phyloP scores from a whole-genome alignment of 768 basidiomycete genomes.

The Ramaria sp. region DNA sequence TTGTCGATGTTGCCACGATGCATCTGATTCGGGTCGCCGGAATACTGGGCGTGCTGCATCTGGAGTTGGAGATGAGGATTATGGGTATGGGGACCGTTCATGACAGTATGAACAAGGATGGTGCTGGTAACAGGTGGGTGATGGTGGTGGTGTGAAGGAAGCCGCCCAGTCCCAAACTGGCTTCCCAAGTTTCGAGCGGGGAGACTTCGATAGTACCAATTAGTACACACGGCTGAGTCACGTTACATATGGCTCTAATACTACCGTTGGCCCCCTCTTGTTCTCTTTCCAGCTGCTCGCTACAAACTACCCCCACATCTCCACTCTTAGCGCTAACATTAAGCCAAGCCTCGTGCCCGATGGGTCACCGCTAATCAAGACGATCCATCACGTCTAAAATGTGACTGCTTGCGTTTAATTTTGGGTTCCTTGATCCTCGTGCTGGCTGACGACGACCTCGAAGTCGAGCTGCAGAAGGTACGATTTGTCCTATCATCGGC shows the following conservation, averaged over 20 bases:
- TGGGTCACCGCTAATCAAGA: no score
- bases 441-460: no score
- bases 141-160: slow-evolving; percentile 8
- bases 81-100: slow-evolving; percentile 2
- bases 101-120: background rate
- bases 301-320: no score
- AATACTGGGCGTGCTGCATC: background rate
- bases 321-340: no score
- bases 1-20: slow-evolving; percentile 5
- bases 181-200: background rate
- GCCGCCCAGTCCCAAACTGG: background rate
- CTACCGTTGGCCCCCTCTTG: no score
- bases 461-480: no score
- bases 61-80: slow-evolving; percentile 1
- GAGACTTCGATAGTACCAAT: background rate
- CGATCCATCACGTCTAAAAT: no score
- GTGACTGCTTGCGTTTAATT: no score
- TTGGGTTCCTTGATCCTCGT: no score
- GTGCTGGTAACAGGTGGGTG: background rate
- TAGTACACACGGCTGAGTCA: background rate
- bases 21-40: slow-evolving; percentile 4
- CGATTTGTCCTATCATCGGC: no score
- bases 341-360: no score
- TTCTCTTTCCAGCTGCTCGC: no score
- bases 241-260: background rate